phyloP scores from a whole-genome alignment of 1,139 yeast species.

The Zygoascus hellenicus region DNA sequence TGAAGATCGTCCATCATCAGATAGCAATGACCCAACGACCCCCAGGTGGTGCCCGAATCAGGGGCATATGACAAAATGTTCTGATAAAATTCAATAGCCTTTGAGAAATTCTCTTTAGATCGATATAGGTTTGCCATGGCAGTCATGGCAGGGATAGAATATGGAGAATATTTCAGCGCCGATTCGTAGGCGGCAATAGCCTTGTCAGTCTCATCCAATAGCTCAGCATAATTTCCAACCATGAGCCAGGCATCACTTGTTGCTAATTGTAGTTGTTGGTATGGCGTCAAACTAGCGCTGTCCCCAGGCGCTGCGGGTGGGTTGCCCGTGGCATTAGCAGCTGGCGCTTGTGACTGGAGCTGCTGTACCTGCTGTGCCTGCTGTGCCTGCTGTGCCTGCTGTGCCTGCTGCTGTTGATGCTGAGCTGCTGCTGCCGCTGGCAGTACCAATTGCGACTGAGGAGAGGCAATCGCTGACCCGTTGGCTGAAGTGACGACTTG shows the following conservation, averaged over 20 bases:
- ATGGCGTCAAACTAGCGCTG: slow-evolving; percentile 40
- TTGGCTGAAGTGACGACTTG: slow-evolving; percentile 5
- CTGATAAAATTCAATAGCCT: slow-evolving; percentile 91
- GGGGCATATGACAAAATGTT: slow-evolving; percentile 76
- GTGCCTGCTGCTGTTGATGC: slow-evolving; percentile 5
- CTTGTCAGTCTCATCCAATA: slow-evolving; percentile 81
- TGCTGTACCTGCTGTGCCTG: slow-evolving; percentile 18
- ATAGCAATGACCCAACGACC: slow-evolving; percentile 92
- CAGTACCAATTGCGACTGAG: slow-evolving; percentile 7
- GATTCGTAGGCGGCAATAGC: slow-evolving; percentile 86
- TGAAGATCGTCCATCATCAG: slow-evolving; percentile 94
- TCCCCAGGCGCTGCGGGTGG: slow-evolving; percentile 24
- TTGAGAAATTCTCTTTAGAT: slow-evolving; percentile 80
- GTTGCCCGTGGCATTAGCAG: slow-evolving; percentile 19
- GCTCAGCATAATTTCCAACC: slow-evolving; percentile 80
- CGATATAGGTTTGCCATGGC: slow-evolving; percentile 86
- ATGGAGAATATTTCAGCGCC: slow-evolving; percentile 83
- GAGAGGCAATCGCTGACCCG: slow-evolving; percentile 8
- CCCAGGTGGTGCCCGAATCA: slow-evolving; percentile 96
- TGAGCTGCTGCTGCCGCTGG: slow-evolving; percentile 5
- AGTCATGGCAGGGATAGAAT: slow-evolving; percentile 76
- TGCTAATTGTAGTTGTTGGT: slow-evolving; percentile 39
- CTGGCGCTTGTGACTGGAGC: slow-evolving; percentile 14
- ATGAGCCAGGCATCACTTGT: slow-evolving; percentile 93
- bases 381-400: slow-evolving; percentile 13